These are phyloP conservation scores for Gymnopilus junonius DNA, from an alignment of 768 basidiomycete genomes.

Conservation along the genomic window DNA sequence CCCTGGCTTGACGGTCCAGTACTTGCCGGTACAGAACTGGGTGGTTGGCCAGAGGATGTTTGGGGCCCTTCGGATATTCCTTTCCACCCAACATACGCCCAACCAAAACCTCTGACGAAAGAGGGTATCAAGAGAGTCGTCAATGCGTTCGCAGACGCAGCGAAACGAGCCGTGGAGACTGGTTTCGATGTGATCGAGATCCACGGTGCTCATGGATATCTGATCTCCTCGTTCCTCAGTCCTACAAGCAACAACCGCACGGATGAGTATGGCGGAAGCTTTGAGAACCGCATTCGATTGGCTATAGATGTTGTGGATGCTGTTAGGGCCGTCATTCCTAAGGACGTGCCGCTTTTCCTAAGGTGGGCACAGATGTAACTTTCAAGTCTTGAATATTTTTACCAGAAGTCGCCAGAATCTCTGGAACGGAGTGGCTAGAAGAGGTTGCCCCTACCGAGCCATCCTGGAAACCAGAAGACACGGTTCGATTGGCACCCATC, in stretches of 20 bases:
- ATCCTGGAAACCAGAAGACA: slow-evolving; percentile 74
- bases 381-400: background rate
- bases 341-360: slow-evolving; percentile 71
- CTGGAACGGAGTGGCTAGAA: slow-evolving; percentile 78
- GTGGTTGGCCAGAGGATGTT: slow-evolving; percentile 60
- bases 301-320: slow-evolving; percentile 67
- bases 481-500: slow-evolving; percentile 59
- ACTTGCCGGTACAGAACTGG: slow-evolving; percentile 36
- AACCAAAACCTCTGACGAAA: slow-evolving; percentile 58
- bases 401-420: slow-evolving; percentile 44
- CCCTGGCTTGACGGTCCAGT: slow-evolving; percentile 53
- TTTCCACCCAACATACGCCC: slow-evolving; percentile 45
- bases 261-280: slow-evolving; percentile 72
- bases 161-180: slow-evolving; percentile 56
- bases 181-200: slow-evolving; percentile 69
- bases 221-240: slow-evolving; percentile 60
- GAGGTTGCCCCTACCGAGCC: slow-evolving; percentile 58
- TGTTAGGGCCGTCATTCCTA: slow-evolving; percentile 61
- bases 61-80: slow-evolving; percentile 60
- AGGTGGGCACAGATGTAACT: slow-evolving; percentile 42
- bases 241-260: slow-evolving; percentile 65
- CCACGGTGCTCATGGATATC: slow-evolving; percentile 68
- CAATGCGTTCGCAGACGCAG: slow-evolving; percentile 55
- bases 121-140: slow-evolving; percentile 63
- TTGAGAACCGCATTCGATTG: slow-evolving; percentile 71